Conservation (phyloP, 1,284 basidiomycete genomes). For the Erythrobasidium hasegawianum region DNA sequence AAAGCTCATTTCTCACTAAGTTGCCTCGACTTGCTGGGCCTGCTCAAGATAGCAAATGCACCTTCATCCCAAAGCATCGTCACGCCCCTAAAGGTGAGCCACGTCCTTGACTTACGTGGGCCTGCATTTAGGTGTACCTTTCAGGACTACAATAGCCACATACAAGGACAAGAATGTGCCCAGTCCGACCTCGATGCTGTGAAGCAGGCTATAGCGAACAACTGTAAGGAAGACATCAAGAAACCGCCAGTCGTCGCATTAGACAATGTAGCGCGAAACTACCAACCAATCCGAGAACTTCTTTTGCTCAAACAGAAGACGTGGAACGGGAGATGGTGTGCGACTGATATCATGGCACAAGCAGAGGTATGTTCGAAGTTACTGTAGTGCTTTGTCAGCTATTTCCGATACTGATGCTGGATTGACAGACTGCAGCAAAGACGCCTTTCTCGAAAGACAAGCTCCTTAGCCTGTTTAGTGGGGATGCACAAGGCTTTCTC, state of each 20-base stretch:
- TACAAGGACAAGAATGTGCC: neutral
- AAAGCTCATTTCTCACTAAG: too few species aligned
- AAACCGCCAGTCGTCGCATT: neutral
- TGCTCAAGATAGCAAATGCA: constrained; percentile 10
- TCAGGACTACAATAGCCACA: neutral
- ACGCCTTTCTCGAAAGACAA: constrained; percentile 7
- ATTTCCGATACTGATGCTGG: neutral
- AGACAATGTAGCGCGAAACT: neutral
- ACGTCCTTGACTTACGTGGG: too few species aligned
- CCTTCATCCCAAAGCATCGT: constrained; percentile 12
- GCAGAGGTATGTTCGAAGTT: constrained; percentile 1
- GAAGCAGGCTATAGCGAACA: neutral
- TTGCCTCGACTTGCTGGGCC: constrained; percentile 15
- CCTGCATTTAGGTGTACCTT: too few species aligned
- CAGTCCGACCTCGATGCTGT: neutral
- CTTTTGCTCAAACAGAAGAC: neutral
- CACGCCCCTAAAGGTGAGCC: constrained; percentile 3
- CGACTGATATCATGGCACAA: neutral
- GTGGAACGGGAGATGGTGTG: neutral
- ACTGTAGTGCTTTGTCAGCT: neutral
- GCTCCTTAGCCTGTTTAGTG: constrained; percentile 2
- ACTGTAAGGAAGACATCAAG: constrained; percentile 1
- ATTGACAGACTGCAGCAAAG: neutral
- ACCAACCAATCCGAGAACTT: neutral
- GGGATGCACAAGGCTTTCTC: neutral